Percentiles rank a stretch among this genome's conserved stretches.
Evolutionary conservation across 1,284 basidiomycete genomes (phyloP).

Genomic region (Moesziomyces globuligerus): DNA sequence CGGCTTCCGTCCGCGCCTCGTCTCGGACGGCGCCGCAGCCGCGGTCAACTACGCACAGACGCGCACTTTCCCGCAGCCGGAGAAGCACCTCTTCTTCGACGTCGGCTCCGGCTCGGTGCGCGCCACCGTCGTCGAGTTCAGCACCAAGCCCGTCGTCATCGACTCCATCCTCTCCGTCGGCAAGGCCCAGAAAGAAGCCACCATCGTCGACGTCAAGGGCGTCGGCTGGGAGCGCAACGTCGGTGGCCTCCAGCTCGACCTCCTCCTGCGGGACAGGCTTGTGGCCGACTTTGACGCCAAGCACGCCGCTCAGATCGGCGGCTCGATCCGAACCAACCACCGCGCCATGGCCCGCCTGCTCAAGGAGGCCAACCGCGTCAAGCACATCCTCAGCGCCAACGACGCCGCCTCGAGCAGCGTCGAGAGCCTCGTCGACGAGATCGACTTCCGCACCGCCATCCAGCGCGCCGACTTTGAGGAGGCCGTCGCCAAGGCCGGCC

Average conservation of each 20-base stretch:
- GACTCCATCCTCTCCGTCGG: conserved; percentile 70
- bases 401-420: conserved; percentile 79
- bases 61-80: conserved; percentile 76
- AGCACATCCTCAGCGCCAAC: conserved; percentile 93
- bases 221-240: conserved; percentile 82
- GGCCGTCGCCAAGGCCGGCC: conserved; percentile 39
- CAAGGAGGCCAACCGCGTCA: conserved; percentile 91
- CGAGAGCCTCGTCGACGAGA: conserved; percentile 88
- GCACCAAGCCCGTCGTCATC: conserved; percentile 54
- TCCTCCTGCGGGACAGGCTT: conserved; percentile 83
- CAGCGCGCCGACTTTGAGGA: conserved; percentile 81
- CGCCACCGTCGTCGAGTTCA: conserved; percentile 85
- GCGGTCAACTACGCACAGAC: conserved; percentile 85
- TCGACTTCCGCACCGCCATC: conserved; percentile 85
- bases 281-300: conserved; percentile 79
- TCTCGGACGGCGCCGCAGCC: conserved; percentile 83
- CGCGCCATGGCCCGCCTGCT: conserved; percentile 90
- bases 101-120: conserved; percentile 87
- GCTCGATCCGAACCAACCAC: conserved; percentile 72
- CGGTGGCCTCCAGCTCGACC: conserved; percentile 85
- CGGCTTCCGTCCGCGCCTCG: conserved; percentile 83
- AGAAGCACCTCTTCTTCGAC: conserved; percentile 93
- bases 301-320: conserved; percentile 65
- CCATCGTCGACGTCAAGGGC: conserved; percentile 79
- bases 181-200: conserved; percentile 72